These are phyloP conservation scores for Serendipita indica DNA, from an alignment of 768 basidiomycete genomes.

Conservation along the genomic window DNA sequence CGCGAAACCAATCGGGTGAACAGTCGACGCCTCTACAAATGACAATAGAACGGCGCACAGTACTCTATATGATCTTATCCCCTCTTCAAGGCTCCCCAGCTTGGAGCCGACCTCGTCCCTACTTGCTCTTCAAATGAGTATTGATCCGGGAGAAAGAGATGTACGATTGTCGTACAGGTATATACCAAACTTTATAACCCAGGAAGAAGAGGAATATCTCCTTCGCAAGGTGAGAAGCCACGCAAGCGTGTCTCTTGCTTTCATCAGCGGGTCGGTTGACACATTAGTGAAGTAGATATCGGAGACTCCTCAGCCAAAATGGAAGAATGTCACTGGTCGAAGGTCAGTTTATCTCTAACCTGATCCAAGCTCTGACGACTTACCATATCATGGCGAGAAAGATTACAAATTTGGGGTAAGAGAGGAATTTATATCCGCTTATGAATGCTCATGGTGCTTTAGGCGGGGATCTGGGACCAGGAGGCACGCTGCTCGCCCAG, in stretches of 20 bases:
- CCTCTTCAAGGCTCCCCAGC: too few species aligned
- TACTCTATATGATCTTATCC: too few species aligned
- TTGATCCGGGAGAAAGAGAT: neutral
- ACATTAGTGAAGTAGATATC: constrained; percentile 37
- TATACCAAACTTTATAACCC: constrained; percentile 60
- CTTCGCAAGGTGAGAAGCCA: constrained; percentile 46
- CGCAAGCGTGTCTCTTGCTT: neutral
- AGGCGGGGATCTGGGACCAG: constrained; percentile 64
- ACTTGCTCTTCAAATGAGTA: too few species aligned
- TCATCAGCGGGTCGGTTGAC: neutral
- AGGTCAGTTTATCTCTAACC: constrained; percentile 27
- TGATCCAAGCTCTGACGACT: neutral
- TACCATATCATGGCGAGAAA: constrained; percentile 19
- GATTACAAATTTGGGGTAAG: constrained; percentile 62
- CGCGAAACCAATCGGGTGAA: too few species aligned
- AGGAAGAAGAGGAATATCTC: constrained; percentile 62
- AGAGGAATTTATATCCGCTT: constrained; percentile 1
- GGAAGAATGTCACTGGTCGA: constrained; percentile 62
- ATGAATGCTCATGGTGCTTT: constrained; percentile 11
- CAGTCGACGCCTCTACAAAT: too few species aligned
- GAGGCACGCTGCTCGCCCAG: constrained; percentile 52
- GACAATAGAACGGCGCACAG: too few species aligned
- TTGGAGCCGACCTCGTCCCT: too few species aligned
- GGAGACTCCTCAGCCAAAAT: constrained; percentile 65
- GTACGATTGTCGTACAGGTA: constrained; percentile 27